These are phyloP conservation scores for Oxytropis ochrocephala DNA, from an alignment of 306 rosid species.

Conservation along the genomic window DNA sequence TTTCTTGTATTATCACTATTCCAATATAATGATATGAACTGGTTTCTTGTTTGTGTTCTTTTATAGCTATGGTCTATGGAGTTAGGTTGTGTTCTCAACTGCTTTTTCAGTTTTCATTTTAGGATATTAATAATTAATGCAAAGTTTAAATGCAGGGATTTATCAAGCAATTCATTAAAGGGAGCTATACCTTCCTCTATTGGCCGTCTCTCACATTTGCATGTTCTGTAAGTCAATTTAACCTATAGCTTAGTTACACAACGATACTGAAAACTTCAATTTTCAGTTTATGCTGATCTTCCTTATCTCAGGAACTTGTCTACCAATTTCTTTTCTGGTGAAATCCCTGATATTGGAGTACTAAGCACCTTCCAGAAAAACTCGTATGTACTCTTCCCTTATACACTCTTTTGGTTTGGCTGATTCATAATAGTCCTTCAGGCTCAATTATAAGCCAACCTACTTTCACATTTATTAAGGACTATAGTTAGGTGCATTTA, in stretches of 20 bases:
- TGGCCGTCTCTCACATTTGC: slow-evolving; percentile 71
- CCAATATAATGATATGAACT: neutral
- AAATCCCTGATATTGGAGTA: slow-evolving; percentile 90
- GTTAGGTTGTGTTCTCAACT: neutral
- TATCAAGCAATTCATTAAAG: too few relatives aligned
- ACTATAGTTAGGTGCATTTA: too few relatives aligned
- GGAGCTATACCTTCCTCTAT: slow-evolving; percentile 93
- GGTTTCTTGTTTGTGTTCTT: neutral
- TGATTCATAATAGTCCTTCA: neutral
- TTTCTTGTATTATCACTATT: neutral
- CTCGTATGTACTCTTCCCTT: slow-evolving; percentile 50
- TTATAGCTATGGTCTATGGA: neutral
- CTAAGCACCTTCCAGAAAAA: slow-evolving; percentile 68
- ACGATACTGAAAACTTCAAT: neutral
- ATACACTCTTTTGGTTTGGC: neutral
- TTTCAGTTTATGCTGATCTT: slow-evolving; percentile 10
- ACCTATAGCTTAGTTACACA: neutral
- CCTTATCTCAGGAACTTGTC: slow-evolving; percentile 76
- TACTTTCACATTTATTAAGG: too few relatives aligned
- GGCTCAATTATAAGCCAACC: too few relatives aligned
- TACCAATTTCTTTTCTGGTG: slow-evolving; percentile 83
- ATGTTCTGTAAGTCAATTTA: slow-evolving; percentile 53
- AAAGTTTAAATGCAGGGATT: slow-evolving; percentile 47
- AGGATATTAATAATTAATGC: slow-evolving; percentile 14
- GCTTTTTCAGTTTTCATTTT: neutral